Base-by-base conservation (phyloP, 108 stramenopile genomes). In the Skeletonema potamos region DNA sequence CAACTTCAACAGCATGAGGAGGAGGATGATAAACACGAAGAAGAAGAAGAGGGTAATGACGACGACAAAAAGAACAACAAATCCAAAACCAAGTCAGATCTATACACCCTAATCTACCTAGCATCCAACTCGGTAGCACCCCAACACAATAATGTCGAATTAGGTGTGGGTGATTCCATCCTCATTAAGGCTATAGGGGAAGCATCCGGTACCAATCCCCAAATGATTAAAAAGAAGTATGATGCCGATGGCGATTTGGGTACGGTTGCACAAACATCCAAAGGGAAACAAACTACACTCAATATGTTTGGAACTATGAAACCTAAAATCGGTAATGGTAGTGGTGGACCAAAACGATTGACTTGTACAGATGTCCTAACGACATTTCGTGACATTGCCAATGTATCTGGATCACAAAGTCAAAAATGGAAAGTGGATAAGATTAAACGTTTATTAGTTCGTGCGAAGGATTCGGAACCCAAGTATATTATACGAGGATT, bases 401-500 rank as follows among this genome's bases (percentile, higher is more conserved):
- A 58, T 20, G 90, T 91, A 46, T 81, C 91, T 10, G 99, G 98
- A 6, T 82, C 66, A 10, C 80, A 87, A 54, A 92, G 97, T 39
- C 94, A 96, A 74, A 96, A 96, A 62, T 85, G 76, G 68, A 99
- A 99, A 74, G 88, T 98, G 13, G 89, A 91, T 41, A 76, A 86
- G 62, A 99, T 99, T 82, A 93, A 98, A 62, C 84, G 82, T 54
- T 72, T 99, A 56, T 79, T 99, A 34, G 90, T 96, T 24, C 70
- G 83, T 4, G 91, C 81, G 36, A 69, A 84, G 27, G 92, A 89
- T 6, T 28, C 69, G 24, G 98, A 99, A 82, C 80, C 96, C 37
- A 96, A 97, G 69, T 99, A 97, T 85, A 89, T 99, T 60, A 91
- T 99, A 33, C 91, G 99, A 3, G 97, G 96, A 20, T 88, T 99